Conservation (phyloP, 805 yeast species). For the Maudiozyma turicensis region DNA sequence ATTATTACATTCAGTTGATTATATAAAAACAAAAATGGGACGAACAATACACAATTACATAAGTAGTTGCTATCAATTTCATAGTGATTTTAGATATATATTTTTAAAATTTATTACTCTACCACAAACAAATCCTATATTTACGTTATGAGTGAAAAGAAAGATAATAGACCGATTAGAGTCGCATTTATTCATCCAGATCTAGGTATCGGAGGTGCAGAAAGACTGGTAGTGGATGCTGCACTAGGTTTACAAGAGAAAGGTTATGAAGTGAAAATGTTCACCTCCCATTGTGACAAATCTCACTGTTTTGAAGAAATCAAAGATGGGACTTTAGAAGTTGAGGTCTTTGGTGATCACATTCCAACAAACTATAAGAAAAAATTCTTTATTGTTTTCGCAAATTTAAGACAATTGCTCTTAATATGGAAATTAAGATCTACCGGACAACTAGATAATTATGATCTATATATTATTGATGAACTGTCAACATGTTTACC, state of each 20-base stretch:
- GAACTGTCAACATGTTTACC: slow-evolving; percentile 80
- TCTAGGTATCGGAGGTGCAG: slow-evolving; percentile 96
- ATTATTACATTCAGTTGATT: no score
- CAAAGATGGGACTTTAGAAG: slow-evolving; percentile 44
- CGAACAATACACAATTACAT: not conserved
- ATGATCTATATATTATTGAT: slow-evolving; percentile 76
- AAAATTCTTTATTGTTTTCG: slow-evolving; percentile 68
- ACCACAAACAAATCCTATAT: not conserved
- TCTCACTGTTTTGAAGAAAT: slow-evolving; percentile 90
- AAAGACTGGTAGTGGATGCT: slow-evolving; percentile 90
- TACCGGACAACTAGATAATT: slow-evolving; percentile 37
- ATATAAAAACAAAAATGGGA: no score
- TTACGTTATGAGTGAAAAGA: not conserved
- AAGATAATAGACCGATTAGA: slow-evolving; percentile 17
- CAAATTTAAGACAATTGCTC: slow-evolving; percentile 73
- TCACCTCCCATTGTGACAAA: slow-evolving; percentile 84
- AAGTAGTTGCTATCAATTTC: not conserved
- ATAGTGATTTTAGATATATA: no score
- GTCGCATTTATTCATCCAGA: slow-evolving; percentile 93
- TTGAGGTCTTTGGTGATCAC: slow-evolving; percentile 71
- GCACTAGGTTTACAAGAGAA: slow-evolving; percentile 74
- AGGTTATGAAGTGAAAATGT: slow-evolving; percentile 56
- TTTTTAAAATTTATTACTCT: not conserved
- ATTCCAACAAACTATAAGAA: slow-evolving; percentile 65
- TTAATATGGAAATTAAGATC: slow-evolving; percentile 40